Conservation (phyloP, 306 rosid species). For the Prunus kanzakura region DNA sequence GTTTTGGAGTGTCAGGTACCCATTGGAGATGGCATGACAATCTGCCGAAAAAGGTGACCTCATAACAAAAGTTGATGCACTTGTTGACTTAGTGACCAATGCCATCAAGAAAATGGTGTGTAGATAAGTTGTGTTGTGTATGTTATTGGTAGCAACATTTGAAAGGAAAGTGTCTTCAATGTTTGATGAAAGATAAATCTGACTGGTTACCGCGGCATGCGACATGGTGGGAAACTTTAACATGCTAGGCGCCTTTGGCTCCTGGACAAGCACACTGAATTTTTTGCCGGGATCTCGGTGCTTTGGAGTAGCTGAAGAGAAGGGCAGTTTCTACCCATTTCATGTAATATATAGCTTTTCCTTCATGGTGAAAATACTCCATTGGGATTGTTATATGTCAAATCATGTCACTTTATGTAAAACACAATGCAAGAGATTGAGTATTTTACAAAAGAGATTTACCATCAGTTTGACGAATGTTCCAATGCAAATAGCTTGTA, state of each 20-base stretch:
- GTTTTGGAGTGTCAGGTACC: slow-evolving; percentile 60
- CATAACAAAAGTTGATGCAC: neutral
- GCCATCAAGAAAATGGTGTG: neutral
- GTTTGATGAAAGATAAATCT: neutral
- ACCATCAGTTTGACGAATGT: too few species aligned
- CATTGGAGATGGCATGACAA: slow-evolving; percentile 95
- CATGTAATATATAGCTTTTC: neutral
- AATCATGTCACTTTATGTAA: too few species aligned
- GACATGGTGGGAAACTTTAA: neutral
- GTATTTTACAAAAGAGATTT: too few species aligned
- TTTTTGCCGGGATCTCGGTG: neutral
- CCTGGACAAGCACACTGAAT: neutral
- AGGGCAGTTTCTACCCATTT: neutral
- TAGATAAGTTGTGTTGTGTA: neutral
- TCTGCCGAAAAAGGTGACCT: slow-evolving; percentile 65
- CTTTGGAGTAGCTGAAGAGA: neutral
- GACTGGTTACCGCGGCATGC: neutral
- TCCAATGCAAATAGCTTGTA: too few species aligned
- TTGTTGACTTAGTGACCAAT: neutral
- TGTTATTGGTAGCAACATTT: neutral
- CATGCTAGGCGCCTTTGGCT: neutral
- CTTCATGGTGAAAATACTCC: too few species aligned
- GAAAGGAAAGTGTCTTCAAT: neutral
- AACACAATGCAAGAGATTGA: too few species aligned
- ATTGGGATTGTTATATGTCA: too few species aligned